Evolutionary conservation across 2,329 filamentous ascomycete genomes (phyloP).

Genomic region (Fusarium fracticaudum): DNA sequence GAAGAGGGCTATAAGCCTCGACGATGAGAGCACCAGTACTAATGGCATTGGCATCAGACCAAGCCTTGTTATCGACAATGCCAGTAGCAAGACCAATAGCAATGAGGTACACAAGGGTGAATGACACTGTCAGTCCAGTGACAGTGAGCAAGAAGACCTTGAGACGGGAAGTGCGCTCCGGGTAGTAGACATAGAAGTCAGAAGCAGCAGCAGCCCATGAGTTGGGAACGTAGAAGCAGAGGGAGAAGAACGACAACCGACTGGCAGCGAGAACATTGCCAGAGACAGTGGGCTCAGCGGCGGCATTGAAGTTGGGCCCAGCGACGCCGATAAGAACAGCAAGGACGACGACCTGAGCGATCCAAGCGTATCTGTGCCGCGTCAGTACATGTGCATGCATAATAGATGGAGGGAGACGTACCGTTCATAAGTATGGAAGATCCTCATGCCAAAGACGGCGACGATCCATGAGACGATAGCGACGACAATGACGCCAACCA

Average conservation of each 20-base stretch:
- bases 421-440: slow-evolving; percentile 78
- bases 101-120: slow-evolving; percentile 76
- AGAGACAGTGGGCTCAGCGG: slow-evolving; percentile 65
- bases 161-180: slow-evolving; percentile 63
- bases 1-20: slow-evolving; percentile 62
- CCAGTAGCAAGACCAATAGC: slow-evolving; percentile 63
- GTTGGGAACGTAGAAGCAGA: slow-evolving; percentile 65
- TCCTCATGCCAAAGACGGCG: slow-evolving; percentile 66
- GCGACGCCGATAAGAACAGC: slow-evolving; percentile 77
- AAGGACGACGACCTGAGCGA: slow-evolving; percentile 77
- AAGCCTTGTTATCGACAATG: slow-evolving; percentile 58
- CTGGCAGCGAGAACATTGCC: slow-evolving; percentile 71
- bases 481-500: slow-evolving; percentile 79
- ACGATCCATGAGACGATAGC: slow-evolving; percentile 76
- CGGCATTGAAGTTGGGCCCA: slow-evolving; percentile 70
- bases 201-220: slow-evolving; percentile 77
- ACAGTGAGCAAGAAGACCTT: slow-evolving; percentile 77
- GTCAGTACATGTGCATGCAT: neutral
- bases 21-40: slow-evolving; percentile 66
- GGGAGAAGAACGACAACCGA: slow-evolving; percentile 72
- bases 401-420: neutral
- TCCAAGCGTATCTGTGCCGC: slow-evolving; percentile 49
- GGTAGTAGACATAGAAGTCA: slow-evolving; percentile 85
- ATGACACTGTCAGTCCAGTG: slow-evolving; percentile 66
- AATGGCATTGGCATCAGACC: slow-evolving; percentile 60